Base-by-base conservation (phyloP, 1,139 yeast genomes). In the Taphrina sp. region DNA sequence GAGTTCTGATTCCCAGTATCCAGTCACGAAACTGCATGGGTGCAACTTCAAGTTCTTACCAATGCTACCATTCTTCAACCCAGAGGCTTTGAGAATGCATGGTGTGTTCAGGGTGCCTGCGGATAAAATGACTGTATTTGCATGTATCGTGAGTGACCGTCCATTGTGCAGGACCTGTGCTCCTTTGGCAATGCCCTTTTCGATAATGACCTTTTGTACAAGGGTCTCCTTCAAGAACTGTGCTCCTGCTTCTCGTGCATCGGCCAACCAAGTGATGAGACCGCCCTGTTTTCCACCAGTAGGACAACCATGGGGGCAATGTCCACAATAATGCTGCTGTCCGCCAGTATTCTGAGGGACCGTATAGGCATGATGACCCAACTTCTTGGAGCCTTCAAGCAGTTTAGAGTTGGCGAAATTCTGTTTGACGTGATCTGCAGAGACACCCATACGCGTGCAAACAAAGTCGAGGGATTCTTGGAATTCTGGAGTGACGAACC, bases 71-170 rank as follows among this genome's bases (percentile, higher is more conserved):
- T 80, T 79, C 60, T 68, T 74, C 69, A 80, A 79, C 0, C 80
- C 79, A 1, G 83, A 78, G 38, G 76, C 71, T 63, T 73, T 72
- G 56, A 80, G 72, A 16, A 80, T 65, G 2, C 73, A 63, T 0
- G 84, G 85, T 1, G 84, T 78, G 24, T 77, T 71, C 44, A 80
- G 70, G 0, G 81, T 69, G 1, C 85, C 84, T 16, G 76, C 78
- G 24, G 77, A 64, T 5, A 76, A 75, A 24, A 79, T 73, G 41
- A 74, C 72, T 59, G 74, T 76, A 61, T 72, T 74, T 16, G 81
- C 79, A 0, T 79, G 77, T 19, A 79, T 75, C 17, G 62, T 69
- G 60, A 76, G 72, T 60, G 62, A 72, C 72, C 57, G 62, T 43
- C 60, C 63, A n/a, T 56, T 52, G 23, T 63, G 68, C 52, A 60